These are phyloP conservation scores for Backusella morwellensis DNA, from an alignment of 192 early-diverging fungal genomes.

Conservation along the genomic window DNA sequence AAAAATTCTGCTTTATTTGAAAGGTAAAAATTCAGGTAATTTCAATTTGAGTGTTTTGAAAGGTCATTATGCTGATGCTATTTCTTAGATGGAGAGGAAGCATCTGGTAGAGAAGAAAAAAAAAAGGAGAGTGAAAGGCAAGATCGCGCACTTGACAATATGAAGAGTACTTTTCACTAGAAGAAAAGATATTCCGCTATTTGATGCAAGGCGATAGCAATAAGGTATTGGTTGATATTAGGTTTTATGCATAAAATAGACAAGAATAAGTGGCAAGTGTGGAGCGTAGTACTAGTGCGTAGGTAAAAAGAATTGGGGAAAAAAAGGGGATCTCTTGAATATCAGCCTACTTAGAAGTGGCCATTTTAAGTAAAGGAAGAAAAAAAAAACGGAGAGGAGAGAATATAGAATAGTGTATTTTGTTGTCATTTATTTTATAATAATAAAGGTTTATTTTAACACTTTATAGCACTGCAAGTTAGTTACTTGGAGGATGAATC, in stretches of 20 bases:
- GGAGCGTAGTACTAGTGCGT: neutral
- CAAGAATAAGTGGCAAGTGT: neutral
- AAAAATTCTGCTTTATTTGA: no score
- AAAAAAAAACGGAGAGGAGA: no score
- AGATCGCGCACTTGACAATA: neutral
- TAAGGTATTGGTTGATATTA: neutral
- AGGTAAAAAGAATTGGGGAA: neutral
- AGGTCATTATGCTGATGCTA: neutral
- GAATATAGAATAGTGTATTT: neutral
- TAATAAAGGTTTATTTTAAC: neutral
- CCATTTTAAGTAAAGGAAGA: neutral
- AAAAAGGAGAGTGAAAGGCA: neutral
- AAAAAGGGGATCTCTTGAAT: neutral
- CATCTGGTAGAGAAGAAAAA: neutral
- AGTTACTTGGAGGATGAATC: neutral
- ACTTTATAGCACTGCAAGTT: neutral
- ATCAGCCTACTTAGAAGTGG: neutral
- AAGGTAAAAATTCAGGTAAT: neutral
- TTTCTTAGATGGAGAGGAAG: neutral
- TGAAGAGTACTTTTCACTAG: neutral
- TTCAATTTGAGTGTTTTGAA: neutral
- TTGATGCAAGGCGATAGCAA: neutral
- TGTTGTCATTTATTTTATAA: neutral
- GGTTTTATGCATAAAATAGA: neutral
- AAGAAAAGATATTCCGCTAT: neutral